Evolutionary conservation across 2,329 filamentous ascomycete genomes (phyloP).

Genomic region (Scleromitrula shiraiana): DNA sequence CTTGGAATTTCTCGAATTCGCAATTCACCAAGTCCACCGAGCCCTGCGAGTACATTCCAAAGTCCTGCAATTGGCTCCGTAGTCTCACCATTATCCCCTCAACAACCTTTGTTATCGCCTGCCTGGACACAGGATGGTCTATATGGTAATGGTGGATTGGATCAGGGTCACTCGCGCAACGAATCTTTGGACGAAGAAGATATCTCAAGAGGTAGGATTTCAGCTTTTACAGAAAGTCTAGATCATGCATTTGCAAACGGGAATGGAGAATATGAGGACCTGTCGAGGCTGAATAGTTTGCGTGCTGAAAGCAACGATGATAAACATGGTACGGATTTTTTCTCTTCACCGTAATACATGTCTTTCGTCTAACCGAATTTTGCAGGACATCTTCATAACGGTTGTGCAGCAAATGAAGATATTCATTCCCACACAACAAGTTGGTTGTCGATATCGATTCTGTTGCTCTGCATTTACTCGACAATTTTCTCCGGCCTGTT

Average conservation of each 20-base stretch:
- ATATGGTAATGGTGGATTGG: background rate
- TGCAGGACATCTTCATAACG: constrained; percentile 5
- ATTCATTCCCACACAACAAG: constrained; percentile 19
- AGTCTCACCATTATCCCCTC: background rate
- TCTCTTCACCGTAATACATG: background rate
- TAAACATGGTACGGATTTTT: constrained; percentile 13
- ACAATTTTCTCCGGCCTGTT: constrained; percentile 59
- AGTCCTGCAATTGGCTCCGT: background rate
- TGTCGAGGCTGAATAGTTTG: background rate
- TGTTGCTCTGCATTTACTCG: constrained; percentile 50
- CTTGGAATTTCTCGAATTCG: constrained; percentile 7
- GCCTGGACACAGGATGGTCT: constrained; percentile 7
- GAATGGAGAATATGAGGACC: constrained; percentile 2
- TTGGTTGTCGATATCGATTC: constrained; percentile 44
- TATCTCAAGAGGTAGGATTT: constrained; percentile 10
- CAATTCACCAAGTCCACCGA: constrained; percentile 3
- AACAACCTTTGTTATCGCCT: constrained; percentile 13
- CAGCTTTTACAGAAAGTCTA: constrained; percentile 10
- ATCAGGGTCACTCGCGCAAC: background rate
- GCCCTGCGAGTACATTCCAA: background rate
- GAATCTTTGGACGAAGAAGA: constrained; percentile 6
- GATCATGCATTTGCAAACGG: constrained; percentile 10
- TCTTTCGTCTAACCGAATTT: background rate
- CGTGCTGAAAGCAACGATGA: constrained; percentile 1
- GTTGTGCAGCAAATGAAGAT: constrained; percentile 18